phyloP scores from a whole-genome alignment of 2,329 filamentous ascomycete genomes.

The Xylaria sp. region DNA sequence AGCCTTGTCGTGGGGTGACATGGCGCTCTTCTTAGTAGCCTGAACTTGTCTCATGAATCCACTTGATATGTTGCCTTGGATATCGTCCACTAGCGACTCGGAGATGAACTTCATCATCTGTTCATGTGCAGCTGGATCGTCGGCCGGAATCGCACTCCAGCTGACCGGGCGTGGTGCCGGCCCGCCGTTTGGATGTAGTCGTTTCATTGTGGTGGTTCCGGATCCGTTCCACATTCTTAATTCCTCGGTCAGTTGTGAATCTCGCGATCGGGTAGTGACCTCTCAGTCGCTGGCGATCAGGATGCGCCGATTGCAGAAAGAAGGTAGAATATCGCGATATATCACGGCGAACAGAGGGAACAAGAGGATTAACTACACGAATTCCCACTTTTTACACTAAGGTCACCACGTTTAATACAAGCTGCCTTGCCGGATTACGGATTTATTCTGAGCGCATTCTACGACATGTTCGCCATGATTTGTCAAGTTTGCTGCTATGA shows the following conservation, averaged over 20 bases:
- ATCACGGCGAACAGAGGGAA: slow-evolving; percentile 14
- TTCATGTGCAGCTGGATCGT: slow-evolving; percentile 38
- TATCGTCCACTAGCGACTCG: slow-evolving; percentile 37
- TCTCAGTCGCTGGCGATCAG: slow-evolving; percentile 1
- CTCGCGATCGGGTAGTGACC: background rate
- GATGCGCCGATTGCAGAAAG: slow-evolving; percentile 11
- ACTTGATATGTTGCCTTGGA: slow-evolving; percentile 39
- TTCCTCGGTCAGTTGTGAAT: slow-evolving; percentile 16
- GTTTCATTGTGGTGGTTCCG: slow-evolving; percentile 25
- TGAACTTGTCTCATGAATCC: slow-evolving; percentile 38
- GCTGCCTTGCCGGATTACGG: slow-evolving; percentile 22
- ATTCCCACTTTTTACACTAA: slow-evolving; percentile 24
- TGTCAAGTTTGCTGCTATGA: slow-evolving; percentile 38
- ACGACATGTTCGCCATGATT: slow-evolving; percentile 29
- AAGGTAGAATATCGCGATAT: slow-evolving; percentile 7
- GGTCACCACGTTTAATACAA: slow-evolving; percentile 29
- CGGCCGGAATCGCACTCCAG: slow-evolving; percentile 36
- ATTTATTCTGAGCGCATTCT: slow-evolving; percentile 23
- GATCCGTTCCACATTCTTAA: slow-evolving; percentile 11
- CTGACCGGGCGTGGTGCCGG: slow-evolving; percentile 30
- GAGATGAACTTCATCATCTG: slow-evolving; percentile 40
- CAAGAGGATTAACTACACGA: slow-evolving; percentile 10
- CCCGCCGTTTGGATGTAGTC: slow-evolving; percentile 33
- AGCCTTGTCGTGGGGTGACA: slow-evolving; percentile 39
- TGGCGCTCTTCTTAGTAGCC: slow-evolving; percentile 37